Percentiles rank a stretch among this genome's conserved stretches.
These are phyloP conservation scores for Heliamphora exappendiculata DNA, from an alignment of 148 eudicot genomes.

Conservation along the genomic window DNA sequence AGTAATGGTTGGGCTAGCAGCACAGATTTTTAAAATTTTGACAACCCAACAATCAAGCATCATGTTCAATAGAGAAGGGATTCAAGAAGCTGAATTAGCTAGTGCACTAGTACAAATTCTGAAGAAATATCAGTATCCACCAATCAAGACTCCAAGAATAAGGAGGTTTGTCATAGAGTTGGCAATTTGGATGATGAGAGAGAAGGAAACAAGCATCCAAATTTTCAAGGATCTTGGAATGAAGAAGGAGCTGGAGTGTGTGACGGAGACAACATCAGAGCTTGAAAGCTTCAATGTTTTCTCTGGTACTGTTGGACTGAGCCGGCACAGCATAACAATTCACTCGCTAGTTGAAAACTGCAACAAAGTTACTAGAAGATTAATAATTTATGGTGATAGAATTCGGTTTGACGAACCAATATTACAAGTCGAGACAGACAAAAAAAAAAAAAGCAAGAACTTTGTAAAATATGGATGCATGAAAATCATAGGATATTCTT, in stretches of 20 bases:
- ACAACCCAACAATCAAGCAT: constrained; percentile 38
- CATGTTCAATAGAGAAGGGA: constrained; percentile 37
- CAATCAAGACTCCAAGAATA: constrained; percentile 54
- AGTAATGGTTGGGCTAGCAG: constrained; percentile 86
- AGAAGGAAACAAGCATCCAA: constrained; percentile 27
- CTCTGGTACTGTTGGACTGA: constrained; percentile 78
- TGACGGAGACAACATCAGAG: constrained; percentile 75
- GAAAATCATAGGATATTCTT: neutral
- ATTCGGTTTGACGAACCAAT: neutral
- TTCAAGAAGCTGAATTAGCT: constrained; percentile 50
- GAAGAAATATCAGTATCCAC: constrained; percentile 48
- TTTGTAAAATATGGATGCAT: constrained; percentile 4
- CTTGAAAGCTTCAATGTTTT: constrained; percentile 74
- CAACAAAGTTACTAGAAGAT: constrained; percentile 37
- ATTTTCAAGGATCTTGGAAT: constrained; percentile 49
- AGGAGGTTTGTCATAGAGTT: constrained; percentile 83
- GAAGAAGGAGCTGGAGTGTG: constrained; percentile 52
- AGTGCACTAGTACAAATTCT: constrained; percentile 43
- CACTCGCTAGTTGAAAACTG: constrained; percentile 58
- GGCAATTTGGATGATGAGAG: constrained; percentile 86
- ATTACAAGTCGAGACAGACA: neutral
- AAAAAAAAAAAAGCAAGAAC: neutral
- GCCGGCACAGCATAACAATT: constrained; percentile 47
- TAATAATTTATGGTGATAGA: neutral
- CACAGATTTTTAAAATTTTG: constrained; percentile 62